These are phyloP conservation scores for Calonectria ilicicola DNA, from an alignment of 2,329 filamentous ascomycete genomes.

Conservation along the genomic window DNA sequence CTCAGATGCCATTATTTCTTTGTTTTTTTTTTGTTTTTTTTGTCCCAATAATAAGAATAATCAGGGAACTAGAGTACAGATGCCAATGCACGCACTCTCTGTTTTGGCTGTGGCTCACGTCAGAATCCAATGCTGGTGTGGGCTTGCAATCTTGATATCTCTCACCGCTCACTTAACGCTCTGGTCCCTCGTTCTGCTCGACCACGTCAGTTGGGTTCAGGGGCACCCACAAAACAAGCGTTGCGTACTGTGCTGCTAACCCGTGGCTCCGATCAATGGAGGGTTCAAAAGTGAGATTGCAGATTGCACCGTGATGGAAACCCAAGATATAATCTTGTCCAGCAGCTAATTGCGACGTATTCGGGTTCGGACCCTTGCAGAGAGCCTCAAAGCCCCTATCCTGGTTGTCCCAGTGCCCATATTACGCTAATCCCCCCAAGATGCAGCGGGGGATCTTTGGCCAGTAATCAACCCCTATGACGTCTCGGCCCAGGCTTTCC, in stretches of 20 bases:
- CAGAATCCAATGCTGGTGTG: neutral
- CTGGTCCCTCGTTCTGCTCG: neutral
- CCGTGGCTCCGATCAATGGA: neutral
- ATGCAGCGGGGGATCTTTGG: conserved; percentile 16
- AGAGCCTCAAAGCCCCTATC: conserved; percentile 17
- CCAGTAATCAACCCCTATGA: neutral
- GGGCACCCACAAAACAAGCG: neutral
- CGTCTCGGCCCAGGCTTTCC: neutral
- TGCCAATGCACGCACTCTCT: neutral
- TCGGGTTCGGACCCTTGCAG: conserved; percentile 14
- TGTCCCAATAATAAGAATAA: neutral
- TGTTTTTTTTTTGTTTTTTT: neutral
- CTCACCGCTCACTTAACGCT: conserved; percentile 23
- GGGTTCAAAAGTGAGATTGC: neutral
- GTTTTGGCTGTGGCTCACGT: neutral
- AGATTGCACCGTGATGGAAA: neutral
- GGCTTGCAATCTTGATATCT: neutral
- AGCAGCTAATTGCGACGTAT: conserved; percentile 3
- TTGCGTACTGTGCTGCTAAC: neutral
- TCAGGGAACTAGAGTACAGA: neutral
- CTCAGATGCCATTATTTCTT: conserved; percentile 33
- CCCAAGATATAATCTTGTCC: neutral
- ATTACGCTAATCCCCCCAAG: conserved; percentile 16
- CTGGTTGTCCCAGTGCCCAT: conserved; percentile 14
- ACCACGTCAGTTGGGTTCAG: neutral